Evolutionary conservation across 2,329 filamentous ascomycete genomes (phyloP).

Genomic region (Penicillium aurantiogriseum): DNA sequence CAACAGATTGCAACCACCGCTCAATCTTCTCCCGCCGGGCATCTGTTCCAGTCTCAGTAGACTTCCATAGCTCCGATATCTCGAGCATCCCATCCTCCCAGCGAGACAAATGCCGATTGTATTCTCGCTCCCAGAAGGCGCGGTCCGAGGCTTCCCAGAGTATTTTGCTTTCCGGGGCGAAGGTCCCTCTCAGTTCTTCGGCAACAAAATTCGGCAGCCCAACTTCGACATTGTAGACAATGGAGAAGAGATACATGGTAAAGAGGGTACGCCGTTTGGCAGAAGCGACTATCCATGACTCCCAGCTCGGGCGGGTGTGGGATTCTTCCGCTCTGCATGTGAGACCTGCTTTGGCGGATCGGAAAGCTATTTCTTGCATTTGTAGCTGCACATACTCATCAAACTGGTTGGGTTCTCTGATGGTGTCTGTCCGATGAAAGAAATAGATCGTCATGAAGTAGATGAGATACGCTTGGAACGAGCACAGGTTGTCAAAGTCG

Average conservation of each 20-base stretch:
- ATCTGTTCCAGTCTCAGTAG: conserved; percentile 32
- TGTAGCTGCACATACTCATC: conserved; percentile 48
- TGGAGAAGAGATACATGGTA: conserved; percentile 56
- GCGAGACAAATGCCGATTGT: conserved; percentile 44
- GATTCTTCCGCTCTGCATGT: conserved; percentile 45
- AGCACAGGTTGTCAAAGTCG: conserved; percentile 39
- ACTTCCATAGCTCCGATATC: conserved; percentile 55
- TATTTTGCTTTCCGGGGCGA: conserved; percentile 41
- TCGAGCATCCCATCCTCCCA: conserved; percentile 46
- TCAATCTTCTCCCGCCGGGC: conserved; percentile 44
- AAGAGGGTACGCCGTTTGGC: conserved; percentile 54
- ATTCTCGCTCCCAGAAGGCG: conserved; percentile 45
- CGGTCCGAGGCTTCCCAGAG: conserved; percentile 47
- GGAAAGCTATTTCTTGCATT: conserved; percentile 52
- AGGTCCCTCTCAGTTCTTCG: conserved; percentile 49
- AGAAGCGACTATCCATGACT: conserved; percentile 54
- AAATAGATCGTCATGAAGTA: conserved; percentile 54
- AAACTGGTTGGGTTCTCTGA: conserved; percentile 27
- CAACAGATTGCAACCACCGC: conserved; percentile 51
- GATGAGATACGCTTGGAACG: conserved; percentile 56
- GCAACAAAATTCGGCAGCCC: conserved; percentile 50
- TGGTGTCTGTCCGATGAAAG: conserved; percentile 23
- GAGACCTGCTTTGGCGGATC: conserved; percentile 43
- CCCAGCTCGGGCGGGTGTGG: conserved; percentile 48
- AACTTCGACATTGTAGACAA: conserved; percentile 46